Evolutionary conservation across 768 basidiomycete genomes (phyloP).

Genomic region (Stropharia rugosoannulata): DNA sequence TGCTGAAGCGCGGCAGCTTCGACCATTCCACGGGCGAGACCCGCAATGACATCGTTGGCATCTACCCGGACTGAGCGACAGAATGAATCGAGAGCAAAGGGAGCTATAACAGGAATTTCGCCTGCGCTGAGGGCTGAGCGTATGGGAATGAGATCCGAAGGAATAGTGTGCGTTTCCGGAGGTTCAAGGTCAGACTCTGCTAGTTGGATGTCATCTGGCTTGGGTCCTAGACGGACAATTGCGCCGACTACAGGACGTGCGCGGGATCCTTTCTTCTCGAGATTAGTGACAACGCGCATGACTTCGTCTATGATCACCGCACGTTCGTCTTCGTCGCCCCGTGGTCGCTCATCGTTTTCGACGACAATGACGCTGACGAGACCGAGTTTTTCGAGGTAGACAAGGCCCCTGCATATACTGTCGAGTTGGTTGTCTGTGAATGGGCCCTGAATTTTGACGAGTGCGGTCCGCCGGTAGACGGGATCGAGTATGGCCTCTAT

Average conservation of each 20-base stretch:
- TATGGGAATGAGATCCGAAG: slow-evolving; percentile 79
- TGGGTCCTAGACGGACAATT: slow-evolving; percentile 81
- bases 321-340: slow-evolving; percentile 72
- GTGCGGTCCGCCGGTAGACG: slow-evolving; percentile 79
- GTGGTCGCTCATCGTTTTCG: slow-evolving; percentile 76
- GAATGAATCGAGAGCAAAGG: slow-evolving; percentile 89
- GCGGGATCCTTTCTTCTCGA: slow-evolving; percentile 83
- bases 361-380: slow-evolving; percentile 94
- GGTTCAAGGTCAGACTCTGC: slow-evolving; percentile 32
- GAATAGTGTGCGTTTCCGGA: slow-evolving; percentile 79
- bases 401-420: slow-evolving; percentile 90
- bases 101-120: slow-evolving; percentile 94
- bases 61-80: slow-evolving; percentile 84
- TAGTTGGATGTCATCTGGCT: slow-evolving; percentile 44
- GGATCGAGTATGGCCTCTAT: slow-evolving; percentile 83
- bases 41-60: slow-evolving; percentile 85
- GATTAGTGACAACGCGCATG: slow-evolving; percentile 77
- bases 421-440: slow-evolving; percentile 92
- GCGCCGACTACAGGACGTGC: slow-evolving; percentile 89
- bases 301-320: slow-evolving; percentile 71
- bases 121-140: slow-evolving; percentile 88
- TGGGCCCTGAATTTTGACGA: slow-evolving; percentile 96
- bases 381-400: slow-evolving; percentile 94
- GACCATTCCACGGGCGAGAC: slow-evolving; percentile 84
- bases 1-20: slow-evolving; percentile 41